Conservation (phyloP, 106 monocot genomes). For the Platanthera guangdongensis region DNA sequence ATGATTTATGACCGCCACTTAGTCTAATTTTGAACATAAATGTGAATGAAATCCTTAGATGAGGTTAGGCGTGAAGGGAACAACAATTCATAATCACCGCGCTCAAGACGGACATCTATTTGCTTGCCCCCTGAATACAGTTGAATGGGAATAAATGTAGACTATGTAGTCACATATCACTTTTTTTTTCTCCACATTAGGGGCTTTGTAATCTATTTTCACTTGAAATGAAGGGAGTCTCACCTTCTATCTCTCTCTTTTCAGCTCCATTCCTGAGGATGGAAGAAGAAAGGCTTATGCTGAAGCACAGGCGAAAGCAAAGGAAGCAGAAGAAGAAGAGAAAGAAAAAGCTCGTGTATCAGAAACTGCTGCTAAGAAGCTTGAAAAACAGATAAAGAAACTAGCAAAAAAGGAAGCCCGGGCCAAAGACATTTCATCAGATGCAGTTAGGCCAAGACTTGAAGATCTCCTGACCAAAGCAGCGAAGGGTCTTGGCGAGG, state of each 20-base stretch:
- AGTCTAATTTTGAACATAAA: no score
- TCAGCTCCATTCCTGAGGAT: constrained; percentile 80
- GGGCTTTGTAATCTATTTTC: not conserved
- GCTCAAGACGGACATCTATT: no score
- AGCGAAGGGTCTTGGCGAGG: constrained; percentile 39
- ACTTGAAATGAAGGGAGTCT: not conserved
- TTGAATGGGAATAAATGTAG: not conserved
- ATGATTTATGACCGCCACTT: no score
- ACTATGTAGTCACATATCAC: not conserved
- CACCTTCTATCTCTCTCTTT: not conserved
- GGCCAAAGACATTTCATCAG: constrained; percentile 20
- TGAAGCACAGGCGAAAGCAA: constrained; percentile 53
- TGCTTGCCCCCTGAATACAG: not conserved
- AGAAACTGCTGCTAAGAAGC: constrained; percentile 34
- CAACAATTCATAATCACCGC: no score
- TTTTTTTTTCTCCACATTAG: not conserved
- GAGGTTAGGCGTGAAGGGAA: no score
- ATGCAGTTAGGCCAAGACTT: constrained; percentile 36
- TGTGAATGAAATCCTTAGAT: no score
- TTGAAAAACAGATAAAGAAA: constrained; percentile 36
- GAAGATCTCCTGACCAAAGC: constrained; percentile 33
- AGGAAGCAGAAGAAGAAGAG: constrained; percentile 78
- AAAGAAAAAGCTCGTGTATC: constrained; percentile 42
- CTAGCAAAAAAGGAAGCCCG: constrained; percentile 25
- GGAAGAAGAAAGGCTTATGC: constrained; percentile 72